Base-by-base conservation (phyloP, 805 yeast genomes). In the Scheffersomyces lignosus region DNA sequence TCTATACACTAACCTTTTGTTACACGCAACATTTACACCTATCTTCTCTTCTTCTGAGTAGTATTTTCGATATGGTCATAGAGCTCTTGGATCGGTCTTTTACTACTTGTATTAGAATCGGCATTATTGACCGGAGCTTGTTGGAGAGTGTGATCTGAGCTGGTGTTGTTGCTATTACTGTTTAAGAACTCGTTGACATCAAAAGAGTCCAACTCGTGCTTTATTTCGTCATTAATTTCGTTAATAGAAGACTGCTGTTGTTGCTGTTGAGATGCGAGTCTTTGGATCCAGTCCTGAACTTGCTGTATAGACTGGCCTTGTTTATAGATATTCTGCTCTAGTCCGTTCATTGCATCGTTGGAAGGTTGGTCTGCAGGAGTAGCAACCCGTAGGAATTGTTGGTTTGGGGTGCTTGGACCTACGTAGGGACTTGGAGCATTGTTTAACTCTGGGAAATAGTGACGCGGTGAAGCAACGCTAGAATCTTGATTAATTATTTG, bases 271-370 rank as follows among this genome's bases (percentile, higher is more conserved):
- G 28, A 33, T 6, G 47, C 41, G 26, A 70, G 44, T 40, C 56
- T 67, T 36, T 64, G 73, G 31, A 76, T 66, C 80, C 80, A 76
- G 41, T 77, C 81, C 50, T 75, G 78, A 1, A 75, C 78, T 49
- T 76, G 80, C 51, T 66, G 75, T 36, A 77, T 64, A 3, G 78
- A 70, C 42, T 68, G 72, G 9, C 78, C 79, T 44, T 77, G 78
- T 47, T 66, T 70, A 33, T 57, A 56, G 8, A 76, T 56, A 38
- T 66, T 77, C 31, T 66, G 67, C 44, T 77, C 78, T 31, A 77
- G 63, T 14, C 68, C 74, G 16, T 62, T 43, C 37, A 62, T 48
- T 3, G 47, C n/a, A 23, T 59, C 60, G 17, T 36, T 13, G 37
- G 28, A 4, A n/a, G n/a, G n/a, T n/a, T n/a, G n/a, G 38, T 16